These are phyloP conservation scores for Trypanosoma platydactyli DNA, from an alignment of 208 protist genomes.

Conservation along the genomic window DNA sequence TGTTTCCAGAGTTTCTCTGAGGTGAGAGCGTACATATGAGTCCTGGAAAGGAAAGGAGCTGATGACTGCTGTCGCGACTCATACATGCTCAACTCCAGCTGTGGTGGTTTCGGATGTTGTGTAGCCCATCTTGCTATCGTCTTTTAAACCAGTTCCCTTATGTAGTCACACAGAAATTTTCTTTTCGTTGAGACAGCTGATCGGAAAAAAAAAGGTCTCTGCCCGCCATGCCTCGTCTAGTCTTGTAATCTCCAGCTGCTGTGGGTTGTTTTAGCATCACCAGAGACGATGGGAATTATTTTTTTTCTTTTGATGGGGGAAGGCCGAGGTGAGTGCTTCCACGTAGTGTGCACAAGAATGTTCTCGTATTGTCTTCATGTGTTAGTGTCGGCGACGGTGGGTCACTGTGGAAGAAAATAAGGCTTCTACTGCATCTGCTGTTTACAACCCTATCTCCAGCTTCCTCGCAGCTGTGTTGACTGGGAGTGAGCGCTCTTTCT, in stretches of 20 bases:
- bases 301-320: too few relatives aligned
- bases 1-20: too few relatives aligned
- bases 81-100: conserved; percentile 7
- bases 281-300: too few relatives aligned
- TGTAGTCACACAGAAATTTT: background rate
- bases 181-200: too few relatives aligned
- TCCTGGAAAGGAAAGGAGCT: too few relatives aligned
- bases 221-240: too few relatives aligned
- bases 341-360: conserved; percentile 11
- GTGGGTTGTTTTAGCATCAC: too few relatives aligned
- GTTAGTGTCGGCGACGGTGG: background rate
- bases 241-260: too few relatives aligned
- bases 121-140: background rate
- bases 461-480: background rate
- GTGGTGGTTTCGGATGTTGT: background rate
- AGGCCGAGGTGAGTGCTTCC: conserved; percentile 3
- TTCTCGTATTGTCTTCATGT: conserved; percentile 5
- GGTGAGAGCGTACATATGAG: too few relatives aligned
- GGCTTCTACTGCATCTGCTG: conserved; percentile 8
- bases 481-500: conserved; percentile 14
- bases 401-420: background rate
- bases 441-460: conserved; percentile 14
- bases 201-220: too few relatives aligned
- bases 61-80: background rate
- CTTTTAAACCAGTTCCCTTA: too few relatives aligned